phyloP scores from a whole-genome alignment of 2,329 filamentous ascomycete genomes.

The Ophidiomyces ophidiicola region DNA sequence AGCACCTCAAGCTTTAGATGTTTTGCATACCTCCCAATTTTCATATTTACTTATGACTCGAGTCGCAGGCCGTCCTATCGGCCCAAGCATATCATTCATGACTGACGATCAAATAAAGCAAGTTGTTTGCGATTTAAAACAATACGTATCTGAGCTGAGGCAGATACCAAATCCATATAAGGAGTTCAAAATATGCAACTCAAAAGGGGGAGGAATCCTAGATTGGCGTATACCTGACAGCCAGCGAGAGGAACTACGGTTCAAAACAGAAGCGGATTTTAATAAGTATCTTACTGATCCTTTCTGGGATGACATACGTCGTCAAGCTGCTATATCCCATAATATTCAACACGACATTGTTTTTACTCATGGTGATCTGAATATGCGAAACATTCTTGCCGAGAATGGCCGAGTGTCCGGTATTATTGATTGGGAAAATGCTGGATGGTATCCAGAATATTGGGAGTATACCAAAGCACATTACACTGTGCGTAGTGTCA shows the following conservation, averaged over 20 bases:
- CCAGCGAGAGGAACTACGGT: conserved; percentile 13
- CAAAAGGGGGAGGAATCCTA: conserved; percentile 11
- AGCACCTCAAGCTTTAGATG: conserved; percentile 13
- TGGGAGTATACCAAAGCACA: conserved; percentile 22
- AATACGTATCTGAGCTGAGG: conserved; percentile 12
- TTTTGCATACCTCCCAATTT: conserved; percentile 5
- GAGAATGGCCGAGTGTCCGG: conserved; percentile 20
- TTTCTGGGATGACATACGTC: conserved; percentile 12
- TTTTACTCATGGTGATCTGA: conserved; percentile 23
- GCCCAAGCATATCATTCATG: conserved; percentile 10
- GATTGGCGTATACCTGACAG: conserved; percentile 15
- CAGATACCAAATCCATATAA: conserved; percentile 3
- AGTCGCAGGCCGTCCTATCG: conserved; percentile 15
- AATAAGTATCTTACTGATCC: conserved; percentile 14
- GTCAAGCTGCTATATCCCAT: conserved; percentile 11
- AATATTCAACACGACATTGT: conserved; percentile 18
- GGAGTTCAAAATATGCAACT: conserved; percentile 13
- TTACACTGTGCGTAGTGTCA: conserved; percentile 11
- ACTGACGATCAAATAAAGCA: conserved; percentile 14
- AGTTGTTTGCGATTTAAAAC: conserved; percentile 12
- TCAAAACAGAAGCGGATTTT: conserved; percentile 13
- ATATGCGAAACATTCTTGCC: conserved; percentile 21
- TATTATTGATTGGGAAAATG: conserved; percentile 23
- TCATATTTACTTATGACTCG: conserved; percentile 16
- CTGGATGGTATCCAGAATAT: conserved; percentile 24